A percentile compares a stretch with the other conserved stretches of the same genome.
Evolutionary conservation across 805 yeast genomes (phyloP).

Genomic region (Nakazawaea wickerhamii): DNA sequence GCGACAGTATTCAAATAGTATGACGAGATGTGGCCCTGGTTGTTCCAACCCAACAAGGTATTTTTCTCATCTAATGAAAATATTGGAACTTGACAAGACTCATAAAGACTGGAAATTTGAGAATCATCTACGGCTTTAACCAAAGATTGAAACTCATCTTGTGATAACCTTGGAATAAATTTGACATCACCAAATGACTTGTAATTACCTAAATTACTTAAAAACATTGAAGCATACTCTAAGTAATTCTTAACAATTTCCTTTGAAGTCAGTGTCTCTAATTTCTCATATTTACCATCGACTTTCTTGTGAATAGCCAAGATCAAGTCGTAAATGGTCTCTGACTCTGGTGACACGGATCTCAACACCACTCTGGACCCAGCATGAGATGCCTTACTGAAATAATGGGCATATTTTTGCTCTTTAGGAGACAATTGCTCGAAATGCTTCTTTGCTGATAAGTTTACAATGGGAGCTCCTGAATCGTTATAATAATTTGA

Average conservation of each 20-base stretch:
- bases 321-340: conserved; percentile 65
- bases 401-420: conserved; percentile 74
- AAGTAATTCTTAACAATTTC: conserved; percentile 43
- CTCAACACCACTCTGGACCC: conserved; percentile 78
- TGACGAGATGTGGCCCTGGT: conserved; percentile 66
- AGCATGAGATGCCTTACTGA: conserved; percentile 77
- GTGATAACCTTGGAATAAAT: conserved; percentile 62
- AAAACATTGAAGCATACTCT: conserved; percentile 72
- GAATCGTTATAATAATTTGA: conserved; percentile 44
- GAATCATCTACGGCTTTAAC: conserved; percentile 36
- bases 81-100: conserved; percentile 40
- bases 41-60: conserved; percentile 71
- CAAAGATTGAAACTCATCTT: conserved; percentile 43
- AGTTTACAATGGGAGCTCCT: conserved; percentile 64
- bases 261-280: conserved; percentile 26
- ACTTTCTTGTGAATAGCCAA: conserved; percentile 49
- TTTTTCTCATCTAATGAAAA: conserved; percentile 44
- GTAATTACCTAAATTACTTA: conserved; percentile 71
- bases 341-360: conserved; percentile 81
- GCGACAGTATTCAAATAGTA: conserved; percentile 60
- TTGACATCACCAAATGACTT: conserved; percentile 88
- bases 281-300: conserved; percentile 39
- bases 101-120: conserved; percentile 29
- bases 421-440: conserved; percentile 54
- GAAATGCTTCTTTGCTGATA: conserved; percentile 66